Evolutionary conservation across 2,329 filamentous ascomycete genomes (phyloP).

Genomic region (Teratosphaeria zuluensis): DNA sequence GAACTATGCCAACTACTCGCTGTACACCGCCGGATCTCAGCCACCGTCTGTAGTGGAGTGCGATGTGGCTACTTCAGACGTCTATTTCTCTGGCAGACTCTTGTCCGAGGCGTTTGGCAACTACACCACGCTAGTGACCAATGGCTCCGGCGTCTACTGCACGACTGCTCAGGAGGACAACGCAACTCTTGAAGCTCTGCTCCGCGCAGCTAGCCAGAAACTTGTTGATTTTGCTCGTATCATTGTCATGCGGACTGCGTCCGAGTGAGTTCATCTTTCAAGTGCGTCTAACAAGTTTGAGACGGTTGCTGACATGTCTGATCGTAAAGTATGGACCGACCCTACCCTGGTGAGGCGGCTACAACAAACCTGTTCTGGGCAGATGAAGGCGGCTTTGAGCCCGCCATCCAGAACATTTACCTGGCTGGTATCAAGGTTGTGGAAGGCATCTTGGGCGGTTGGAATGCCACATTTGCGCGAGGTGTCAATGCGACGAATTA

Average conservation of each 20-base stretch:
- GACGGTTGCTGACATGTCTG: background rate
- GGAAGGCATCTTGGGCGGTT: slow-evolving; percentile 51
- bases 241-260: slow-evolving; percentile 59
- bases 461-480: slow-evolving; percentile 48
- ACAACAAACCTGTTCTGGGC: slow-evolving; percentile 51
- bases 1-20: slow-evolving; percentile 21
- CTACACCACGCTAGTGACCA: slow-evolving; percentile 54
- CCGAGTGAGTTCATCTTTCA: slow-evolving; percentile 40
- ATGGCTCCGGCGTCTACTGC: slow-evolving; percentile 59
- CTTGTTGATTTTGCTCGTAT: slow-evolving; percentile 57
- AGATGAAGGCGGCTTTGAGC: slow-evolving; percentile 54
- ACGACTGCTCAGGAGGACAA: slow-evolving; percentile 66
- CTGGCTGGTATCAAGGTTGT: slow-evolving; percentile 56
- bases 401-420: slow-evolving; percentile 58
- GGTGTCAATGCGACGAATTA: slow-evolving; percentile 56
- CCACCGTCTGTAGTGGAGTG: slow-evolving; percentile 52
- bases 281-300: background rate
- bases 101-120: slow-evolving; percentile 57
- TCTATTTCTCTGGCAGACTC: slow-evolving; percentile 56
- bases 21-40: slow-evolving; percentile 34
- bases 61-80: slow-evolving; percentile 60
- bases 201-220: slow-evolving; percentile 48
- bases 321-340: slow-evolving; percentile 48
- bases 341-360: slow-evolving; percentile 47
- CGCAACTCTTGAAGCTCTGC: slow-evolving; percentile 55